These are phyloP conservation scores for Calonectria ilicicola DNA, from an alignment of 2,329 filamentous ascomycete genomes.

Conservation along the genomic window DNA sequence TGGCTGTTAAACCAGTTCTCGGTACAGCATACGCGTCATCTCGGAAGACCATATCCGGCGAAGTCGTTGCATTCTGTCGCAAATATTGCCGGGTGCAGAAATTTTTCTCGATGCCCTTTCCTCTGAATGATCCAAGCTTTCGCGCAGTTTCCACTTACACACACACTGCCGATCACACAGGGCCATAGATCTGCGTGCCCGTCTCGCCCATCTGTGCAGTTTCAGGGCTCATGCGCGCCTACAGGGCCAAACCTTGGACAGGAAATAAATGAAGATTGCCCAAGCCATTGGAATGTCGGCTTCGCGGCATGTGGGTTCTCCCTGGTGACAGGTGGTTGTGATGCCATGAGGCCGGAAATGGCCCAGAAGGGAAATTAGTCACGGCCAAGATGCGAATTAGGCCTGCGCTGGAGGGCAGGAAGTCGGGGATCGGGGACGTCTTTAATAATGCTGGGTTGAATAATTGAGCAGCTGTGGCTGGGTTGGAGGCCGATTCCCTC, in stretches of 20 bases:
- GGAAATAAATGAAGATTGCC: background rate
- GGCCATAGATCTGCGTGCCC: constrained; percentile 3
- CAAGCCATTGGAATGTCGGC: background rate
- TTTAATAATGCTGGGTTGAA: background rate
- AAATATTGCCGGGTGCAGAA: background rate
- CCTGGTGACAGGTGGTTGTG: background rate
- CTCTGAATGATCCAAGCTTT: background rate
- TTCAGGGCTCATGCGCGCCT: background rate
- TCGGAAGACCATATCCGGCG: background rate
- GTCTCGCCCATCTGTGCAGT: background rate
- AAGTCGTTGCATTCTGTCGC: background rate
- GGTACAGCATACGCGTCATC: background rate
- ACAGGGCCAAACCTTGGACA: background rate
- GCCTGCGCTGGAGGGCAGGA: background rate
- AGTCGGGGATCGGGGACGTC: background rate
- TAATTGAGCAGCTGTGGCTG: background rate
- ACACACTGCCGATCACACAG: background rate
- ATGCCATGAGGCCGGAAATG: background rate
- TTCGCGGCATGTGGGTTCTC: background rate
- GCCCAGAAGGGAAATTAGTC: background rate
- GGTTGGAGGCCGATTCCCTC: constrained; percentile 15
- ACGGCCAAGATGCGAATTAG: background rate
- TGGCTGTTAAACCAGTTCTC: background rate
- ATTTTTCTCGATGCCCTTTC: background rate
- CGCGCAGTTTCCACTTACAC: background rate